These are phyloP conservation scores for Begonia loranthoides DNA, from an alignment of 306 rosid species.

Conservation along the genomic window DNA sequence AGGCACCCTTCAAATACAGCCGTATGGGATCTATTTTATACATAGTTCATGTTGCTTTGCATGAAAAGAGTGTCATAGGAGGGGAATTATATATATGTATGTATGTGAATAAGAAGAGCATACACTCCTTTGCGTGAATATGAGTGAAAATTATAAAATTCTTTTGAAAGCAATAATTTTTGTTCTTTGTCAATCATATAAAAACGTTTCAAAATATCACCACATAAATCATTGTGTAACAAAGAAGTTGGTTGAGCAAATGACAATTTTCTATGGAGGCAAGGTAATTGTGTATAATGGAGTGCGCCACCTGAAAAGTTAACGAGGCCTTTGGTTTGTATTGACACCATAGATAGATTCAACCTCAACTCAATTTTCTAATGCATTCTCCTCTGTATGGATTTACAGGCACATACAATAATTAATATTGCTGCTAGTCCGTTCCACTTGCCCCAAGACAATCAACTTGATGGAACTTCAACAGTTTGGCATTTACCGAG, in stretches of 20 bases:
- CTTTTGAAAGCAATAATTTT: too few species aligned
- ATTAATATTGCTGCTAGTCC: constrained; percentile 88
- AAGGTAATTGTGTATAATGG: constrained; percentile 94
- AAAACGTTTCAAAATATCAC: constrained; percentile 20
- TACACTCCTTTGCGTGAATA: neutral
- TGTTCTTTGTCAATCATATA: neutral
- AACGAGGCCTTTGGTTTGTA: too few species aligned
- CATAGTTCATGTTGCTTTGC: too few species aligned
- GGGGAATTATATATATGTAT: neutral
- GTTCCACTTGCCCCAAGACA: constrained; percentile 30
- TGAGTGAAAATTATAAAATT: too few species aligned
- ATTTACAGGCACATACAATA: constrained; percentile 81
- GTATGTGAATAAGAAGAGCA: neutral
- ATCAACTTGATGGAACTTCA: constrained; percentile 30
- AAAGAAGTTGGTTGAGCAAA: constrained; percentile 44
- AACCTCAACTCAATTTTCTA: constrained; percentile 16
- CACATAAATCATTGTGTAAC: constrained; percentile 46
- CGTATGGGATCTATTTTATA: too few species aligned
- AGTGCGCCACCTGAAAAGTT: constrained; percentile 82
- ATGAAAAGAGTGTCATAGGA: too few species aligned
- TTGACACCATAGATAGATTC: constrained; percentile 24
- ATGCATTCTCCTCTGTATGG: constrained; percentile 28
- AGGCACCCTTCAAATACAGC: too few species aligned
- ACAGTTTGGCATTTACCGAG: constrained; percentile 29
- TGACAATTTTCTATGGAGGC: constrained; percentile 95